Evolutionary conservation across 768 basidiomycete genomes (phyloP).

Genomic region (Leucocoprinus birnbaumii): DNA sequence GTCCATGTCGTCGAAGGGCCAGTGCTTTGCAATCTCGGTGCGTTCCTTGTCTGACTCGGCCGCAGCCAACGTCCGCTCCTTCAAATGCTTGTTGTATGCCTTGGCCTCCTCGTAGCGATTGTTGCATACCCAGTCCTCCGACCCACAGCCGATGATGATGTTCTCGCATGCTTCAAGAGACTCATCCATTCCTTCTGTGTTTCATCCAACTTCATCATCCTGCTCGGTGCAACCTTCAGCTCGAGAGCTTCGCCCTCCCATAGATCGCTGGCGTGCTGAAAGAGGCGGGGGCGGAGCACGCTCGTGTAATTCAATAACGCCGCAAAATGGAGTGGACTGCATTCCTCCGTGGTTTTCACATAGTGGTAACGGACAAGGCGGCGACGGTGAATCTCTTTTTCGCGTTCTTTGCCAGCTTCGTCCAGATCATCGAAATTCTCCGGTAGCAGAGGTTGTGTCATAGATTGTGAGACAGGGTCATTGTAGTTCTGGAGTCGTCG

Average conservation of each 20-base stretch:
- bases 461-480: conserved; percentile 34
- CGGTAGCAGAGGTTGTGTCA: conserved; percentile 41
- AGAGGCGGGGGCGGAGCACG: conserved; percentile 38
- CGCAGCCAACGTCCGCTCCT: conserved; percentile 29
- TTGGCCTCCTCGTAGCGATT: conserved; percentile 38
- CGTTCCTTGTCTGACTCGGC: conserved; percentile 32
- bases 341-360: conserved; percentile 37
- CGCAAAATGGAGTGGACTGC: conserved; percentile 40
- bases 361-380: conserved; percentile 52
- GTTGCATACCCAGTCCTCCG: conserved; percentile 40
- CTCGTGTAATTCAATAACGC: conserved; percentile 34
- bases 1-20: conserved; percentile 48
- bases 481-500: conserved; percentile 42
- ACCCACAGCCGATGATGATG: conserved; percentile 30
- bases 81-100: conserved; percentile 28
- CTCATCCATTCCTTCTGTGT: conserved; percentile 27
- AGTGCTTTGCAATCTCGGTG: conserved; percentile 34
- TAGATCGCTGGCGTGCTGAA: conserved; percentile 36
- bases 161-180: conserved; percentile 21
- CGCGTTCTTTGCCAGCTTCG: conserved; percentile 29
- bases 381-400: conserved; percentile 34
- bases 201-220: conserved; percentile 36
- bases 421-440: conserved; percentile 38
- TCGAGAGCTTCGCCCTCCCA: conserved; percentile 51
- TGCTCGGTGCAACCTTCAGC: conserved; percentile 42